Base-by-base conservation (phyloP, 176 grass and related monocot genomes). In the Paspalum vaginatum region DNA sequence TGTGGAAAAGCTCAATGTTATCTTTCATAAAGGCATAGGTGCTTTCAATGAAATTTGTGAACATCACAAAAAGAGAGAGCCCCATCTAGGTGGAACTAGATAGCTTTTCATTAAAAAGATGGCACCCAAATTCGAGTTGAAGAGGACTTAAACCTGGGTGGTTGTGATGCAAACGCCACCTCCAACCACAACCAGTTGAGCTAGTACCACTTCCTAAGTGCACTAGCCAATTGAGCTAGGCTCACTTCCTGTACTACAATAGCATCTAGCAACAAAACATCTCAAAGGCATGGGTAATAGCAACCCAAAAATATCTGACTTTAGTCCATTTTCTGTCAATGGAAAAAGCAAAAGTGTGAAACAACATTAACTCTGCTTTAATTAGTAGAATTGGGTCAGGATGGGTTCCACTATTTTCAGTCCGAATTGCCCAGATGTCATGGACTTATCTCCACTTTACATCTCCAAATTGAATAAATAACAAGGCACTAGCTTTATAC, bases 1-100 rank as follows among this genome's bases (percentile, higher is more conserved):
- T 99, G 86, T 39, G 83, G 42, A 82, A 51, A 59, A 81, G 75
- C 7, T n/a, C 21, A 13, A 47, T 26, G 10, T 54, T 49, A 85
- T 68, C 79, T 20, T 15, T 46, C 7, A 42, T 42, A 52, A 11
- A 66, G 10, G 53, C 9, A 53, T 32, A 39, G 58, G 18, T 85
- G 63, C 16, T 26, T 70, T 24, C 10, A 44, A 83, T 51, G 3
- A 40, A 79, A 85, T 53, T 70, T 56, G 27, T 17, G 20, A 65
- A 70, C 12, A 51, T 27, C 50, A 32, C 32, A 32, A 32, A 32
- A 32, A 32, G 32, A 2, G 32, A 32, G 32, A 32, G 32, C 32
- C 32, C 32, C 32, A 32, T 32, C 32, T 32, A 32, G 32, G 32
- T 32, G 32, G 32, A 32, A 32, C 32, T 32, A 32, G 32, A 32